phyloP scores from a whole-genome alignment of 2,329 filamentous ascomycete species.

The Fusarium sp. region DNA sequence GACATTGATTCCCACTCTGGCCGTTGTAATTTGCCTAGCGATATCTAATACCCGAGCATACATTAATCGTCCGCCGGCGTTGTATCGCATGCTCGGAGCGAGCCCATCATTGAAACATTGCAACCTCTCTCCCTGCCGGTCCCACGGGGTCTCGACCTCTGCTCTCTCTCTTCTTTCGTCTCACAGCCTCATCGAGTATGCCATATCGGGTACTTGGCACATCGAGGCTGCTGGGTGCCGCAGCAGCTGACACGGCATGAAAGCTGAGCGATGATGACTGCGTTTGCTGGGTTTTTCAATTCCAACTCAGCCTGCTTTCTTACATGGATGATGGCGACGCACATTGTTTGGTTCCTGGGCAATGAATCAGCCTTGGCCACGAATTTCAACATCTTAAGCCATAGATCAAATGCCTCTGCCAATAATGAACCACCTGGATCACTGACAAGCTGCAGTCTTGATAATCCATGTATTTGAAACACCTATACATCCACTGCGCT shows the following conservation, averaged over 20 bases:
- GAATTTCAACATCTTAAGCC: background rate
- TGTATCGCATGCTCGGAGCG: background rate
- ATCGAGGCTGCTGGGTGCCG: background rate
- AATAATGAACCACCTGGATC: background rate
- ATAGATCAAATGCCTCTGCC: background rate
- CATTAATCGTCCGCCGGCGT: background rate
- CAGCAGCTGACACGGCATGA: background rate
- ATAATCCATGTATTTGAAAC: background rate
- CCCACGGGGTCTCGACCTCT: background rate
- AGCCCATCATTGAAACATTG: background rate
- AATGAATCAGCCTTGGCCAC: background rate
- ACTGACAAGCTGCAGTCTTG: background rate
- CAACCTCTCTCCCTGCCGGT: background rate
- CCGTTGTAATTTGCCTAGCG: background rate
- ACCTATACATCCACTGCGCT: slow-evolving; percentile 11
- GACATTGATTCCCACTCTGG: background rate
- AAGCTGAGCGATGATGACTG: background rate
- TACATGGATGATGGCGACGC: background rate
- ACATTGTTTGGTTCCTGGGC: background rate
- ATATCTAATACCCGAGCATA: background rate
- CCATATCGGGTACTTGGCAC: background rate
- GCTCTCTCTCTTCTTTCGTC: background rate
- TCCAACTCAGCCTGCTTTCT: background rate
- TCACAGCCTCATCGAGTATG: background rate
- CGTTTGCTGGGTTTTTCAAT: background rate